Evolutionary conservation across 805 yeast species (phyloP), one percentile per base, ranked within the genome.

Genomic region (Candida quercuum): DNA sequence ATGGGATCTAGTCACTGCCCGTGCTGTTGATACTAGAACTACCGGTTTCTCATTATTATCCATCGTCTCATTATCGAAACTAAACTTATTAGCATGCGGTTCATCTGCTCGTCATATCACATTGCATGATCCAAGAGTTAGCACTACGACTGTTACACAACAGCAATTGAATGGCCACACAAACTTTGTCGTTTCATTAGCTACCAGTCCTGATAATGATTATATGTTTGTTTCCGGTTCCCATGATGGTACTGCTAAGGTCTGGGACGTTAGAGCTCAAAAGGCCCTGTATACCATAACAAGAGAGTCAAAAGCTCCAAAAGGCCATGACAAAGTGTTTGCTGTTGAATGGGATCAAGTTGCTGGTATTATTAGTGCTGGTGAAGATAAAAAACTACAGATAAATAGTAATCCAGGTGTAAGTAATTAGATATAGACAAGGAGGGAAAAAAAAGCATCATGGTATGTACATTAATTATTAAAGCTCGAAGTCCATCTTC

Each of bases 21-120:
- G 86, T 47, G 78, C 87, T 51, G 83, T 93, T 21, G 96, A 88
- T 57, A 85, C 97, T 4, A 81, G 84, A 61, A 74, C 84, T 16
- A 88, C 98, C 0, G 84, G 89, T 12, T 89, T 76, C 60, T 81
- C 98, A 10, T 69, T 93, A 45, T 70, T 89, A 32, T 85, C 96
- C 0, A 62, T 89, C 21, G 68, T 79, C 22, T 80, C 80, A 48
- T 67, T 93, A 43, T 76, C 85, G 6, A 69, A 74, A 35, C 65
- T 81, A 37, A 76, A 85, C 44, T 66, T 93, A 38, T 63, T 93
- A 22, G 95, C 89, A 8, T 77, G 91, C 40, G 99, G 99, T n/a
- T 87, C 97, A 1, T 82, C 96, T 11, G 97, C 97, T n/a, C 82
- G 99, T 62, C 98, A 93, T 61, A 89, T 93, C 46, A 81, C 88